Percentiles rank a stretch among this genome's conserved stretches.
Conservation (phyloP, 352 stramenopile species). For the Stramenopiles sp. region DNA sequence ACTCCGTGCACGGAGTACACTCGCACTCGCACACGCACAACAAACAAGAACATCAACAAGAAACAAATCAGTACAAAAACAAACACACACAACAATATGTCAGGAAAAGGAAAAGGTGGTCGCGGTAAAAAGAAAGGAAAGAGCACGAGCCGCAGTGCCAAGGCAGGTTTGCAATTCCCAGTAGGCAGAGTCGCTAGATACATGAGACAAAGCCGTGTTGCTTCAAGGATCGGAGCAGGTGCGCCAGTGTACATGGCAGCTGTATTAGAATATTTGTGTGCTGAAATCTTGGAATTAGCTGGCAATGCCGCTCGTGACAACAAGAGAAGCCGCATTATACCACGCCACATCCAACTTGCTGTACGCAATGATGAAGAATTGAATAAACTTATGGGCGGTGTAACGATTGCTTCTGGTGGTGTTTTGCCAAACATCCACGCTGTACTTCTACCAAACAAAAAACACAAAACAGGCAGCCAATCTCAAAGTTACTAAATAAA, state of each 20-base stretch:
- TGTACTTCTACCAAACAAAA: too few species aligned
- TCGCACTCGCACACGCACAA: too few species aligned
- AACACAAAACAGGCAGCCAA: too few species aligned
- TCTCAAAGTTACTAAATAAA: too few species aligned
- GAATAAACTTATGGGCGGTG: constrained; percentile 98
- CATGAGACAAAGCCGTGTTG: constrained; percentile 93
- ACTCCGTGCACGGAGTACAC: too few species aligned
- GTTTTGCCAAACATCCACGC: constrained; percentile 99
- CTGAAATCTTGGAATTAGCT: constrained; percentile 96
- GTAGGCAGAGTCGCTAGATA: constrained; percentile 98
- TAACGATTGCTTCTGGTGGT: constrained; percentile 97
- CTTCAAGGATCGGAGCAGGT: constrained; percentile 94
- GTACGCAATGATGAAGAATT: constrained; percentile 99
- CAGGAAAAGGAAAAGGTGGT: too few species aligned
- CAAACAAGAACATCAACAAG: too few species aligned
- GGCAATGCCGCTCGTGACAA: constrained; percentile 90
- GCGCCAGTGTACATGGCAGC: constrained; percentile 97
- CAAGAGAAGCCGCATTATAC: constrained; percentile 95
- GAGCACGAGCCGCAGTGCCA: too few species aligned
- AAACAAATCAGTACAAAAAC: too few species aligned
- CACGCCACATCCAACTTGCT: constrained; percentile 93
- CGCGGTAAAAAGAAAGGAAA: too few species aligned
- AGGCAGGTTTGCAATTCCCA: constrained; percentile 96
- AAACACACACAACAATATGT: too few species aligned
- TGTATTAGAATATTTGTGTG: constrained; percentile 99